A percentile compares a stretch with the other conserved stretches of the same genome.
Evolutionary conservation across 1,139 yeast genomes (phyloP).

Genomic region (Yamadazyma oceani): DNA sequence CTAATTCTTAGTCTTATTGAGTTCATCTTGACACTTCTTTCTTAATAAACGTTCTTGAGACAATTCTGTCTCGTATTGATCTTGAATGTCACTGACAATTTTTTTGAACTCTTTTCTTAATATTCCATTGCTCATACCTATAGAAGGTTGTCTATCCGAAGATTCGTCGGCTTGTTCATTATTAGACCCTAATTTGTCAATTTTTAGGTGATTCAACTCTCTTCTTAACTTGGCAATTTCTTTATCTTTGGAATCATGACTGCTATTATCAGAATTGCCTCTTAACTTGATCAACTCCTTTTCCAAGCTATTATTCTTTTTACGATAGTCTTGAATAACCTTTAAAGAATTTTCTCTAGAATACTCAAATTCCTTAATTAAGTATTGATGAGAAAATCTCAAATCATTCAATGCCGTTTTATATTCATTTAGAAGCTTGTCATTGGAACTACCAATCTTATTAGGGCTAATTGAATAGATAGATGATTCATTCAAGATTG

Average conservation of each 20-base stretch:
- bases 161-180: conserved; percentile 11
- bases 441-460: conserved; percentile 10
- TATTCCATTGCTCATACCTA: conserved; percentile 40
- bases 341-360: conserved; percentile 51
- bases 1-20: conserved; percentile 11
- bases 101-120: conserved; percentile 71
- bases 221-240: conserved; percentile 48
- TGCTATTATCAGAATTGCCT: conserved; percentile 5
- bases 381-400: conserved; percentile 62
- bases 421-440: conserved; percentile 39
- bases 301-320: conserved; percentile 45
- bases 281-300: conserved; percentile 37
- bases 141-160: conserved; percentile 22
- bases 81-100: conserved; percentile 62
- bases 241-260: conserved; percentile 35
- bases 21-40: conserved; percentile 45
- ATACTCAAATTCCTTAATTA: conserved; percentile 59
- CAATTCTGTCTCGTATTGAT: conserved; percentile 58
- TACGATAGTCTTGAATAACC: conserved; percentile 49
- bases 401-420: conserved; percentile 60
- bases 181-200: conserved; percentile 46
- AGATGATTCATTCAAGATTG: conserved; percentile 27
- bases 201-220: conserved; percentile 47
- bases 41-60: conserved; percentile 57
- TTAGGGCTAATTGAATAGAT: conserved; percentile 27